phyloP scores from a whole-genome alignment of 305 asterid species.

The Ajuga reptans region DNA sequence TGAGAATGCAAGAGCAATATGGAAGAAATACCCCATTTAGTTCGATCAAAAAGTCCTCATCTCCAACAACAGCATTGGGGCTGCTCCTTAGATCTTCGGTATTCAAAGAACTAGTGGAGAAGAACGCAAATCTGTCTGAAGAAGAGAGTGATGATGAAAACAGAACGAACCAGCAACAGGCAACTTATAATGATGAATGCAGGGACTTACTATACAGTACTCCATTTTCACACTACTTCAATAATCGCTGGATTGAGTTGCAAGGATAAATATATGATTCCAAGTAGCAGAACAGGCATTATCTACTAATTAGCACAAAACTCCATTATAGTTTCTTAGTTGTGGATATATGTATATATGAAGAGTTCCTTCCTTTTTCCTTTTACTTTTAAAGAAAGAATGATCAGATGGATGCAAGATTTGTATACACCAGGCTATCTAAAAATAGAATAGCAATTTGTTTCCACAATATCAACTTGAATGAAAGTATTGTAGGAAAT shows the following conservation, averaged over 20 bases:
- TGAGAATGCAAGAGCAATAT: constrained; percentile 10
- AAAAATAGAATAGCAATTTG: background rate
- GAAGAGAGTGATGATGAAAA: constrained; percentile 30
- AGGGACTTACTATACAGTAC: background rate
- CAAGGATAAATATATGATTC: constrained; percentile 27
- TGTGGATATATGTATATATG: constrained; percentile 17
- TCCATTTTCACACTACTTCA: constrained; percentile 16
- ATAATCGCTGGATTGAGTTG: constrained; percentile 29
- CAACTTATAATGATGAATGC: background rate
- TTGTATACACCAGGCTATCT: constrained; percentile 4
- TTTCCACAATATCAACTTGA: background rate
- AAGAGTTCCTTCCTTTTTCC: background rate
- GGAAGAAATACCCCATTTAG: constrained; percentile 12
- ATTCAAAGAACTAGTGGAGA: constrained; percentile 34
- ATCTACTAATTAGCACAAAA: constrained; percentile 14
- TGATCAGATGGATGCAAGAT: background rate
- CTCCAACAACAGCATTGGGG: constrained; percentile 33
- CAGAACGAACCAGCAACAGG: constrained; percentile 13
- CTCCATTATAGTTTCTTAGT: background rate
- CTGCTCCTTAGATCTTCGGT: constrained; percentile 35
- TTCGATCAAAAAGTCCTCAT: constrained; percentile 23
- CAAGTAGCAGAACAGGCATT: constrained; percentile 21
- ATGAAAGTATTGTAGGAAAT: background rate
- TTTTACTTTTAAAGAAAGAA: background rate
- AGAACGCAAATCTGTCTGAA: constrained; percentile 29